Conservation (phyloP, 257 asterid genomes). For the Nicotiana paniculata region DNA sequence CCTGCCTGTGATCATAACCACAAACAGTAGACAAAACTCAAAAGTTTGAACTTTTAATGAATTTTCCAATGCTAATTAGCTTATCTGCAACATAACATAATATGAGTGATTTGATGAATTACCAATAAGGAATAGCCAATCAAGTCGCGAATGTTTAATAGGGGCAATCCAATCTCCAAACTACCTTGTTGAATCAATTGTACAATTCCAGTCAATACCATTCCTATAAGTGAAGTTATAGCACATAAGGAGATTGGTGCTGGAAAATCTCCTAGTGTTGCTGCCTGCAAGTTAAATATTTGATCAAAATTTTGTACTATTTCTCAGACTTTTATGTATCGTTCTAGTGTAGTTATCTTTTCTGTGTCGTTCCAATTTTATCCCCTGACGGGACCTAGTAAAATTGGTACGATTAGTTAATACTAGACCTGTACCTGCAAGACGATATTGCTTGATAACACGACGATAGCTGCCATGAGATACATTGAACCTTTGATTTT, state of each 20-base stretch:
- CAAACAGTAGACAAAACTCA: not conserved
- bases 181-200: constrained; percentile 34
- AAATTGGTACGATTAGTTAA: not conserved
- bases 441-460: constrained; percentile 61
- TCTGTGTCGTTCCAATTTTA: not conserved
- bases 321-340: too few species aligned
- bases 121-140: constrained; percentile 62
- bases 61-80: too few species aligned
- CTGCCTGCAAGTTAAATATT: constrained; percentile 44
- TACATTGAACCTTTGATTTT: constrained; percentile 54
- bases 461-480: constrained; percentile 67
- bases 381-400: not conserved
- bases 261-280: constrained; percentile 56
- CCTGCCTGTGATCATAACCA: constrained; percentile 50
- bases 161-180: constrained; percentile 51
- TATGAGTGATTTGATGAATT: not conserved
- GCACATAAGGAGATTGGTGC: constrained; percentile 75
- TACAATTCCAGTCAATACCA: constrained; percentile 38
- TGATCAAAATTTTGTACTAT: not conserved
- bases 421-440: constrained; percentile 43
- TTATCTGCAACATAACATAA: too few species aligned
- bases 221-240: constrained; percentile 61
- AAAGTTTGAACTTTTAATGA: too few species aligned
- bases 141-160: constrained; percentile 33
- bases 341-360: not conserved